These are phyloP conservation scores for Glaciozyma martinii DNA, from an alignment of 768 basidiomycete genomes.

Conservation along the genomic window DNA sequence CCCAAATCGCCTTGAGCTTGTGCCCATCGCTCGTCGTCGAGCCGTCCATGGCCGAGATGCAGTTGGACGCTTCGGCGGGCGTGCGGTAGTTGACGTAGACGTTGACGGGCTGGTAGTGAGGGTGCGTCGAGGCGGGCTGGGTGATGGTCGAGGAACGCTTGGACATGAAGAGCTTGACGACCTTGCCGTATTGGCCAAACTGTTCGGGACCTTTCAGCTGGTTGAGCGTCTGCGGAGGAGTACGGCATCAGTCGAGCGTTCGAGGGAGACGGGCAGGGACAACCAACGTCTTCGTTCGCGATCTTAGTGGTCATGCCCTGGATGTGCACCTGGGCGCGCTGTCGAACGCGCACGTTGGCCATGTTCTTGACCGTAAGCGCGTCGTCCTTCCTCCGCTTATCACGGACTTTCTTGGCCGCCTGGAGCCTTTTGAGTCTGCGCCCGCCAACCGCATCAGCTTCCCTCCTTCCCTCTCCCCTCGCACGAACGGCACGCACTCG, in stretches of 20 bases:
- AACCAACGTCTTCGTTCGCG: conserved; percentile 86
- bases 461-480: neutral
- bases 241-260: neutral
- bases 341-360: conserved; percentile 90
- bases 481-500: conserved; percentile 56
- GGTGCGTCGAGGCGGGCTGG: conserved; percentile 14
- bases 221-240: conserved; percentile 60
- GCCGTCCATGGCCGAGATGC: conserved; percentile 87
- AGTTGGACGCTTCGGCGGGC: conserved; percentile 86
- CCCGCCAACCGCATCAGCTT: conserved; percentile 10
- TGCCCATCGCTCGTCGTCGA: conserved; percentile 79
- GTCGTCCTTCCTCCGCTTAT: conserved; percentile 93
- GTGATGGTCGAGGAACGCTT: conserved; percentile 49
- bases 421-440: conserved; percentile 85
- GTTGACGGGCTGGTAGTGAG: conserved; percentile 49
- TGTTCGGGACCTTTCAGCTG: conserved; percentile 90
- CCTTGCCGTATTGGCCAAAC: conserved; percentile 98
- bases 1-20: conserved; percentile 84
- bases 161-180: conserved; percentile 83
- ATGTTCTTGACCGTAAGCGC: conserved; percentile 71
- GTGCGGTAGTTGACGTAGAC: conserved; percentile 93
- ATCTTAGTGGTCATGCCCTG: conserved; percentile 88
- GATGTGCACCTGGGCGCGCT: conserved; percentile 91
- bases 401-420: conserved; percentile 78
- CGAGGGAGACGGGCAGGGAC: neutral